phyloP scores from a whole-genome alignment of 2,329 filamentous ascomycete species.

The Talaromyces atroroseus region DNA sequence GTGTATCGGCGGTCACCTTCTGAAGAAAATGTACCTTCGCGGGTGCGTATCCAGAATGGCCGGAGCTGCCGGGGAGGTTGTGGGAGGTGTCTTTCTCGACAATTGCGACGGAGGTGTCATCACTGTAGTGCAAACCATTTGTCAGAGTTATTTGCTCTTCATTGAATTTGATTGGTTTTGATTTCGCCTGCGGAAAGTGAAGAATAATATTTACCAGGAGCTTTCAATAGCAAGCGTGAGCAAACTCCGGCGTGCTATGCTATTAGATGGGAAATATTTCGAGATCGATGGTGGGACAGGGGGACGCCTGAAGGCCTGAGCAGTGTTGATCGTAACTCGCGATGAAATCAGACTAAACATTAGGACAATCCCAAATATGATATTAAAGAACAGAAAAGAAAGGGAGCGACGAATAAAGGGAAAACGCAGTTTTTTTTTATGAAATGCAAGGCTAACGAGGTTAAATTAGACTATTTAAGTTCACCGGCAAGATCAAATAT shows the following conservation, averaged over 20 bases:
- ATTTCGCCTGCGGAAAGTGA: neutral
- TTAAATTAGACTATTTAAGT: neutral
- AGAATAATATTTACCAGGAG: slow-evolving; percentile 32
- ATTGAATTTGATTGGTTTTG: neutral
- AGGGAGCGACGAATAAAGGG: neutral
- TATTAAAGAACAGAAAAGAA: neutral
- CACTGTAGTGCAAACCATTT: slow-evolving; percentile 44
- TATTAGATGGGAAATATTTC: neutral
- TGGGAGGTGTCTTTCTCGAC: slow-evolving; percentile 52
- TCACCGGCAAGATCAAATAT: neutral
- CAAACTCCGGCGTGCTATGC: slow-evolving; percentile 18
- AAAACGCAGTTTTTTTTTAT: neutral
- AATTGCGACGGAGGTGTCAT: slow-evolving; percentile 86
- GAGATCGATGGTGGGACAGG: neutral
- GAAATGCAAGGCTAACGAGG: neutral
- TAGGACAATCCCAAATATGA: neutral
- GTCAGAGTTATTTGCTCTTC: neutral
- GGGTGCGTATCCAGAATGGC: slow-evolving; percentile 12
- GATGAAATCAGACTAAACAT: neutral
- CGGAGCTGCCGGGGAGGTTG: neutral
- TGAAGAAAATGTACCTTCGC: slow-evolving; percentile 70
- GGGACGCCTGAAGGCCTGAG: neutral
- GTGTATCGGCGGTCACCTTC: slow-evolving; percentile 76
- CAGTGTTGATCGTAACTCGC: neutral
- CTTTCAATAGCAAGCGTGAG: slow-evolving; percentile 45